Percentiles rank a stretch among this genome's conserved stretches.
Evolutionary conservation across 306 rosid species (phyloP).

Genomic region (Delonix regia): DNA sequence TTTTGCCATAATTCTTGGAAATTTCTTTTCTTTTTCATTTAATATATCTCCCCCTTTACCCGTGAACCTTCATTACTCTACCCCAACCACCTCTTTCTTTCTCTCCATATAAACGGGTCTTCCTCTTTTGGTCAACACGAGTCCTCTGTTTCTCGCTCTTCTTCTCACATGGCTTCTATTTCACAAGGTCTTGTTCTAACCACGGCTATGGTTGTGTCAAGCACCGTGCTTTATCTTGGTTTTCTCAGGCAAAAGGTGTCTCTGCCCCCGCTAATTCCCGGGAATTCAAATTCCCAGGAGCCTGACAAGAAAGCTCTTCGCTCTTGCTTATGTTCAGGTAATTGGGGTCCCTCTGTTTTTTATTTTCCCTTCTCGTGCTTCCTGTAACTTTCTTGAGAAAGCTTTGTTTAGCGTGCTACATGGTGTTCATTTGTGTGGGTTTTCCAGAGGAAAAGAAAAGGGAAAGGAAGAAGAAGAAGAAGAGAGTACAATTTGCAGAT

Average conservation of each 20-base stretch:
- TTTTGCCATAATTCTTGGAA: background rate
- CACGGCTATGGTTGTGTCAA: constrained; percentile 60
- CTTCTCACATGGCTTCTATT: constrained; percentile 47
- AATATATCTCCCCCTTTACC: background rate
- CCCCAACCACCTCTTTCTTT: background rate
- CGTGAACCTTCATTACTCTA: constrained; percentile 12
- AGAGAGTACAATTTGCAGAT: constrained; percentile 77
- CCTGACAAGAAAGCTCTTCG: constrained; percentile 40
- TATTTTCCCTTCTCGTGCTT: background rate
- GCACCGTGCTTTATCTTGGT: constrained; percentile 49
- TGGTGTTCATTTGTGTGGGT: background rate
- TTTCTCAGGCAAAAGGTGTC: constrained; percentile 33
- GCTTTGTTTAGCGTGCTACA: background rate
- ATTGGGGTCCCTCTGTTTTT: background rate
- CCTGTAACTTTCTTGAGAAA: background rate
- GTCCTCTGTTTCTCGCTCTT: constrained; percentile 27
- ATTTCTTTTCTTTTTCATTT: background rate
- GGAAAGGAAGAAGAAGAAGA: constrained; percentile 53
- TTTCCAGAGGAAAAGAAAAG: constrained; percentile 51
- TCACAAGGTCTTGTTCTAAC: constrained; percentile 57
- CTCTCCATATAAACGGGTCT: background rate
- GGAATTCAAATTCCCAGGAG: constrained; percentile 3
- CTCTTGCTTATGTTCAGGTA: constrained; percentile 76
- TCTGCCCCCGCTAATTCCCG: constrained; percentile 1
- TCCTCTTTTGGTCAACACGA: constrained; percentile 33